Base-by-base conservation (phyloP, 768 basidiomycete species). In the Auriscalpium microsporum region DNA sequence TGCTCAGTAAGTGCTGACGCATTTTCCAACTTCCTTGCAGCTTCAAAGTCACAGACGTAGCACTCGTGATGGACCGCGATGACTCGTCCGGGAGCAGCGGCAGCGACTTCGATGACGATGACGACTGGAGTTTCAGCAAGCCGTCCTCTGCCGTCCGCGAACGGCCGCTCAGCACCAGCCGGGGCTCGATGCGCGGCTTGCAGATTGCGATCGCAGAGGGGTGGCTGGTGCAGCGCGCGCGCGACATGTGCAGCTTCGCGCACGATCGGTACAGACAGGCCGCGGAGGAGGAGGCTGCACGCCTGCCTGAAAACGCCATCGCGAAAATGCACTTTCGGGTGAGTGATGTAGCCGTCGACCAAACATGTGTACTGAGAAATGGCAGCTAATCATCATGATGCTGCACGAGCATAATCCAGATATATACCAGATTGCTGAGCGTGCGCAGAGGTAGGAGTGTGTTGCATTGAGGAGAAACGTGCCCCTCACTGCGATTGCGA, bases 181-280 rank as follows among this genome's bases (percentile, higher is more conserved):
- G 80, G 35, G 75, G 74, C 17, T 84, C 84, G 3, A 85, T 87
- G 75, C 79, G 79, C 19, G 86, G 85, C 4, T 71, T 86, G 37
- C 85, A 87, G 64, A 67, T 76, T 16, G 86, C 84, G 1, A 76
- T 87, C 17, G 69, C 79, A 1, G 86, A 87, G 65, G 87, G 87
- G 1, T 89, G 86, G 86, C 72, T 89, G 10, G 79, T 84, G 7
- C 83, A 85, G 55, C 72, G 83, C 49, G 86, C 83, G 4, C 72
- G 86, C 37, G 86, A 87, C 62, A 86, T 87, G 84, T 86, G 84
- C 67, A 83, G 79, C 62, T 86, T 87, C 67, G 73, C 83, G 4
- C 86, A 89, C 67, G 86, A 87, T 64, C 74, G 85, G 46, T 89
- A 86, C 68, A 77, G 85, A 9, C 85, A 86, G 67, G 86, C 86